Conservation (phyloP, 176 grass and related monocot genomes). For the Areca catechu region DNA sequence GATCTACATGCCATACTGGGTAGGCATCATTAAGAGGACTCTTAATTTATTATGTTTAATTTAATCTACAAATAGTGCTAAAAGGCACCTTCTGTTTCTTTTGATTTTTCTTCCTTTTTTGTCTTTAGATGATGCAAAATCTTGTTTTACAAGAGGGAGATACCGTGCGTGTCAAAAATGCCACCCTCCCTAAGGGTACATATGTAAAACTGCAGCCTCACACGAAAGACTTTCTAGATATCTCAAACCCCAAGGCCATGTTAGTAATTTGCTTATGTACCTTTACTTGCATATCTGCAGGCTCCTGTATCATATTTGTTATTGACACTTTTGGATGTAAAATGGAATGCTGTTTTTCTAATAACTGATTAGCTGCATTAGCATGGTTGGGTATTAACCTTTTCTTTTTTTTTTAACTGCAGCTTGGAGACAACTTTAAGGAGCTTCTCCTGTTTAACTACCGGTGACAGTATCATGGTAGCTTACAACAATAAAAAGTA, state of each 20-base stretch:
- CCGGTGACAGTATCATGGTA: slow-evolving; percentile 74
- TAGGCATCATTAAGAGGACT: slow-evolving; percentile 13
- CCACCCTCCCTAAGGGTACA: slow-evolving; percentile 68
- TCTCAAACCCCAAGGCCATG: slow-evolving; percentile 82
- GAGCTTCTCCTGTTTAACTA: slow-evolving; percentile 88
- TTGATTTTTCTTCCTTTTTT: slow-evolving; percentile 20
- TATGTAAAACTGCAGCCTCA: slow-evolving; percentile 89
- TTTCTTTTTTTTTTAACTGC: slow-evolving; percentile 15
- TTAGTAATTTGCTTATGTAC: slow-evolving; percentile 26
- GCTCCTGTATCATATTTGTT: background rate
- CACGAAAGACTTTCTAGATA: slow-evolving; percentile 76
- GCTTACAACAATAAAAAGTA: slow-evolving; percentile 90
- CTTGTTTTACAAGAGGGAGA: slow-evolving; percentile 93
- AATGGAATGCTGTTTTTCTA: too few species aligned
- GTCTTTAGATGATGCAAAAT: slow-evolving; percentile 94
- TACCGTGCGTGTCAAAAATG: slow-evolving; percentile 47
- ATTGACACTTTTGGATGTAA: too few species aligned
- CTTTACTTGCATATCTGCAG: background rate
- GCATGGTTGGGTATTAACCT: too few species aligned
- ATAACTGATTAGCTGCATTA: too few species aligned
- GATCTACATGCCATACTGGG: slow-evolving; percentile 94
- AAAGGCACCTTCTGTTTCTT: background rate
- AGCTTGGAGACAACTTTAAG: slow-evolving; percentile 77
- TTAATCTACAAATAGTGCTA: background rate
- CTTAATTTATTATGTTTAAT: background rate